Evolutionary conservation across 2,329 filamentous ascomycete genomes (phyloP).

Genomic region (Penicillium sp.): DNA sequence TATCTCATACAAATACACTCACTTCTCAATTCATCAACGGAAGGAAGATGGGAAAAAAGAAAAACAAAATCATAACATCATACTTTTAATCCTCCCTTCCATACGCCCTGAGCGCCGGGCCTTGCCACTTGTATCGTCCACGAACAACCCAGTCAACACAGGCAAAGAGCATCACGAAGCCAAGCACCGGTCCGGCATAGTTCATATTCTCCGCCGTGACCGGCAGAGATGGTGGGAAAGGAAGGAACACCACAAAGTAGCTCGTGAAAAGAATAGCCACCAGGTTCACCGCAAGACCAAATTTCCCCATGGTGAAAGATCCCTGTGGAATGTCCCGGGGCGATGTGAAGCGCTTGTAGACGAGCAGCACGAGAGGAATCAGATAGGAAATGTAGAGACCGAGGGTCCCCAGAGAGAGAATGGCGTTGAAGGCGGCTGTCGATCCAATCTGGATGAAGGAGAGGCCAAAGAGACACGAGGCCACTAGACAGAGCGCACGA

Average conservation of each 20-base stretch:
- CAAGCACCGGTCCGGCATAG: conserved; percentile 24
- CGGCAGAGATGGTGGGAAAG: conserved; percentile 26
- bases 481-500: conserved; percentile 28
- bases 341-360: conserved; percentile 15
- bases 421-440: conserved; percentile 46
- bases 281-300: conserved; percentile 23
- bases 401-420: conserved; percentile 46
- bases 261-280: conserved; percentile 26
- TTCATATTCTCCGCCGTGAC: conserved; percentile 32
- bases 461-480: conserved; percentile 25
- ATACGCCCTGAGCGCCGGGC: conserved; percentile 14
- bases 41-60: too few relatives aligned
- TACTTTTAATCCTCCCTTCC: neutral
- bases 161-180: conserved; percentile 20
- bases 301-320: conserved; percentile 24
- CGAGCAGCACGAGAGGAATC: conserved; percentile 36
- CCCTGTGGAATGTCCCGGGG: conserved; percentile 19
- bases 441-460: conserved; percentile 46
- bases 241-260: conserved; percentile 26
- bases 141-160: conserved; percentile 20
- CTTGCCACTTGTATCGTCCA: conserved; percentile 20
- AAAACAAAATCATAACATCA: neutral
- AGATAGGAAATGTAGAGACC: conserved; percentile 48
- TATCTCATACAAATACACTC: too few relatives aligned
- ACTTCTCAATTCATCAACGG: too few relatives aligned